A percentile compares a stretch with the other conserved stretches of the same genome.
Evolutionary conservation across 805 yeast genomes (phyloP).

Genomic region (Candida schatavii): DNA sequence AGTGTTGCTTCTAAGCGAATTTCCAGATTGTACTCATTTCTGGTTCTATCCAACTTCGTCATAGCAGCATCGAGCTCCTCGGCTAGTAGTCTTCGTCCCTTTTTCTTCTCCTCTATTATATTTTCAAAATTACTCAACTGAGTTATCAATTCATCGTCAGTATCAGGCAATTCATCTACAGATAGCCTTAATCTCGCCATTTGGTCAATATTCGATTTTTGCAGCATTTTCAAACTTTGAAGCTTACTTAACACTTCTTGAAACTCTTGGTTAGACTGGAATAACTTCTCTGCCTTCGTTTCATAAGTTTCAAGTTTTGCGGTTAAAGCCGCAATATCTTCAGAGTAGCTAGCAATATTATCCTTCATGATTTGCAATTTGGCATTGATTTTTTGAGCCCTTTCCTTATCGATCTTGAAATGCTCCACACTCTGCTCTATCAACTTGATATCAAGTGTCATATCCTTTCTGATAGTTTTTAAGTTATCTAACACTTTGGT

Average conservation of each 20-base stretch:
- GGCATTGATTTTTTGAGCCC: constrained; percentile 59
- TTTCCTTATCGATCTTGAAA: constrained; percentile 64
- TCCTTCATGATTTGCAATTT: constrained; percentile 43
- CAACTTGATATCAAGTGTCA: constrained; percentile 70
- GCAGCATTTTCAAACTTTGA: constrained; percentile 53
- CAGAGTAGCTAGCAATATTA: constrained; percentile 43
- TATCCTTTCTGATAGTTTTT: constrained; percentile 72
- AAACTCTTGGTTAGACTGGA: constrained; percentile 76
- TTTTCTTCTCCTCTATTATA: constrained; percentile 14
- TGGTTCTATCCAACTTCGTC: constrained; percentile 16
- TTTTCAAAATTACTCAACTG: constrained; percentile 29
- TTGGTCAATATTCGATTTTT: constrained; percentile 46
- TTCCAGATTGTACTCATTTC: constrained; percentile 32
- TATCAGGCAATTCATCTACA: constrained; percentile 44
- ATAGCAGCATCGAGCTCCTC: constrained; percentile 18
- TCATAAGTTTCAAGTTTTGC: constrained; percentile 50
- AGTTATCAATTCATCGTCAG: constrained; percentile 27
- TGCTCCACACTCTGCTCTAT: constrained; percentile 79
- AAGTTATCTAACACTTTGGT: constrained; percentile 85
- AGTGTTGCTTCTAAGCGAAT: constrained; percentile 57
- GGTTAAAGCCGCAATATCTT: constrained; percentile 48
- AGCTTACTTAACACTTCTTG: constrained; percentile 66
- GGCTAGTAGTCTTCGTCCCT: constrained; percentile 22
- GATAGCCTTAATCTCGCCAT: constrained; percentile 48
- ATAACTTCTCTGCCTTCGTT: constrained; percentile 58